These are phyloP conservation scores for Neofusicoccum sp. DNA, from an alignment of 2,329 filamentous ascomycete species.

Conservation along the genomic window DNA sequence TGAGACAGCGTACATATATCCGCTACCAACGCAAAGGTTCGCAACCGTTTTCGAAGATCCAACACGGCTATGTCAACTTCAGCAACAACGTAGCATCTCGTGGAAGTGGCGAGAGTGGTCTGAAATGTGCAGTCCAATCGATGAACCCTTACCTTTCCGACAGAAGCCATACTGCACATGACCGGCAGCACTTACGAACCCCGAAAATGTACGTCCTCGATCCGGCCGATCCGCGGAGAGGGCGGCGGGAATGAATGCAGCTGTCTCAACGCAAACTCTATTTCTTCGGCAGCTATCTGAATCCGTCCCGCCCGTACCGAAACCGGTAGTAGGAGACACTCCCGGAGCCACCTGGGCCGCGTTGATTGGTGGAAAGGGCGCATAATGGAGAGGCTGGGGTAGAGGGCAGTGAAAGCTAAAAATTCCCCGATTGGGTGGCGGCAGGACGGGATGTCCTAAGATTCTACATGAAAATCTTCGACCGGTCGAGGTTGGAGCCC, in stretches of 20 bases:
- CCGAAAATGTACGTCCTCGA: too few species aligned
- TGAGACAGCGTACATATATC: too few species aligned
- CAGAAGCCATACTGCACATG: too few species aligned
- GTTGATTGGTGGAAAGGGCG: background rate
- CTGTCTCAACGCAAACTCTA: background rate
- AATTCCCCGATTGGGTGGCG: background rate
- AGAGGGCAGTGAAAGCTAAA: background rate
- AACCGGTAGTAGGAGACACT: background rate
- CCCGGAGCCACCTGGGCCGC: background rate
- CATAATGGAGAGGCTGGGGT: background rate
- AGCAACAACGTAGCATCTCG: too few species aligned
- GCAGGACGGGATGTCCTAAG: background rate
- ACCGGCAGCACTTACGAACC: background rate
- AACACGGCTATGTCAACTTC: too few species aligned
- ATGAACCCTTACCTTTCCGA: too few species aligned
- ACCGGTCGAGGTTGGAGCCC: background rate
- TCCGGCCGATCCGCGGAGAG: background rate
- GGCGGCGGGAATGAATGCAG: background rate
- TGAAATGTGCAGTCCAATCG: too few species aligned
- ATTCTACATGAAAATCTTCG: background rate
- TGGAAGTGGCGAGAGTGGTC: too few species aligned
- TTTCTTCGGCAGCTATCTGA: background rate
- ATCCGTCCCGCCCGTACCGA: background rate
- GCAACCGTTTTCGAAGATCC: too few species aligned
- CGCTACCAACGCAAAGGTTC: too few species aligned